phyloP scores from a whole-genome alignment of 371 early-diverging fungal genomes.

The Vairimorpha ceranae region DNA sequence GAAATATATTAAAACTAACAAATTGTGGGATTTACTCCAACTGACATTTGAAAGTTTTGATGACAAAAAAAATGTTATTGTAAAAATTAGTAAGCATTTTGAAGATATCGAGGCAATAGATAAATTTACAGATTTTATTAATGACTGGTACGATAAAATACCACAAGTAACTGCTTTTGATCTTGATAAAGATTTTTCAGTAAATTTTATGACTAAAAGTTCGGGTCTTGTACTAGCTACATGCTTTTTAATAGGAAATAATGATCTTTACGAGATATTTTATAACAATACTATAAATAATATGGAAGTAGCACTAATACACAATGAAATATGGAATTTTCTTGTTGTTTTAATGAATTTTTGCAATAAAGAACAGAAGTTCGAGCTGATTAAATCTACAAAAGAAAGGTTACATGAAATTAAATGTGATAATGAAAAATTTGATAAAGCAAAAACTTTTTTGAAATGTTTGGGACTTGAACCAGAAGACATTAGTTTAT shows the following conservation, averaged over 20 bases:
- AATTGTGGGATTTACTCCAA: not conserved
- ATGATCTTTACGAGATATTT: slow-evolving; percentile 2
- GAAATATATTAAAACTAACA: not conserved
- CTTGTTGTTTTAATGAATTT: slow-evolving; percentile 13
- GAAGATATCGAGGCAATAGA: too few relatives aligned
- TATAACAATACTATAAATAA: not conserved
- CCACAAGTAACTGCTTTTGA: not conserved
- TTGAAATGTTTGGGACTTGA: slow-evolving; percentile 14
- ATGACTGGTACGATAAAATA: not conserved
- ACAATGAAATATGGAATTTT: slow-evolving; percentile 18
- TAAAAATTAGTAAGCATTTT: not conserved
- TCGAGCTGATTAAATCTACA: slow-evolving; percentile 1
- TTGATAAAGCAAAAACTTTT: not conserved
- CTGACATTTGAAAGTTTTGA: not conserved
- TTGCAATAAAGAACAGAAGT: slow-evolving; percentile 10
- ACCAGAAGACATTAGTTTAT: not conserved
- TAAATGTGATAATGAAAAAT: not conserved
- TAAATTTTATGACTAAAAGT: not conserved
- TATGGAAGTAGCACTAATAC: not conserved
- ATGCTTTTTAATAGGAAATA: slow-evolving; percentile 10
- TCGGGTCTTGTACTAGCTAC: slow-evolving; percentile 21
- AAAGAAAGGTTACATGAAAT: slow-evolving; percentile 4
- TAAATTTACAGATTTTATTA: not conserved
- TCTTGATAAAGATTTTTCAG: not conserved
- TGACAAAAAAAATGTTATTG: not conserved